Percentiles rank a stretch among this genome's conserved stretches.
Evolutionary conservation across 805 yeast species (phyloP).

Genomic region (Candida nonsorbophila): DNA sequence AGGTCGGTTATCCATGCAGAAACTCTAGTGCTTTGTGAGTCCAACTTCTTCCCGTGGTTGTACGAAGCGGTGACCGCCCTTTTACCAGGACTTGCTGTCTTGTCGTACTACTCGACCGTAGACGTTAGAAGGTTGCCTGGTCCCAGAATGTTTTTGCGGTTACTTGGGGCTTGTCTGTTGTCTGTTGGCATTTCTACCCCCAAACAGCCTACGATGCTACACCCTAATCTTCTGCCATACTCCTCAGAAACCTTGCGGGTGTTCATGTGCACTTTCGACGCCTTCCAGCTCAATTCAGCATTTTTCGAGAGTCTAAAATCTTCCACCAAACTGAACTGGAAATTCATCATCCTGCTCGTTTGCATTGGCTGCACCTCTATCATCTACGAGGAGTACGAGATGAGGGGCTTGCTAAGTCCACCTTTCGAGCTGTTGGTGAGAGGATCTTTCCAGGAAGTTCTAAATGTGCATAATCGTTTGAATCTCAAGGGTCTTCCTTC

Average conservation of each 20-base stretch:
- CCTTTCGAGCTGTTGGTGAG: conserved; percentile 8
- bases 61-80: conserved; percentile 3
- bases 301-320: too few relatives aligned
- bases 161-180: too few relatives aligned
- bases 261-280: too few relatives aligned
- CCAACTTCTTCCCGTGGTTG: conserved; percentile 12
- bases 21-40: conserved; percentile 10
- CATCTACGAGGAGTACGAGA: conserved; percentile 13
- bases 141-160: too few relatives aligned
- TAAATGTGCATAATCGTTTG: conserved; percentile 4
- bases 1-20: conserved; percentile 2
- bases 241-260: too few relatives aligned
- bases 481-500: conserved; percentile 5
- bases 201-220: too few relatives aligned
- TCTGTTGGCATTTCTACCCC: too few relatives aligned
- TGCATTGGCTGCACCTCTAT: conserved; percentile 13
- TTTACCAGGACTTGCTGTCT: conserved; percentile 6
- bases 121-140: conserved; percentile 11
- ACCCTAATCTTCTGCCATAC: too few relatives aligned
- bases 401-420: conserved; percentile 7
- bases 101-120: conserved; percentile 10
- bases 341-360: conserved; percentile 6
- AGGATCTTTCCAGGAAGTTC: conserved; percentile 11
- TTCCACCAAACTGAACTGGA: conserved; percentile 9
- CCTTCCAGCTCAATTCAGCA: too few relatives aligned